Conservation (phyloP, 352 stramenopile genomes). For the Globisporangium megalacanthum region DNA sequence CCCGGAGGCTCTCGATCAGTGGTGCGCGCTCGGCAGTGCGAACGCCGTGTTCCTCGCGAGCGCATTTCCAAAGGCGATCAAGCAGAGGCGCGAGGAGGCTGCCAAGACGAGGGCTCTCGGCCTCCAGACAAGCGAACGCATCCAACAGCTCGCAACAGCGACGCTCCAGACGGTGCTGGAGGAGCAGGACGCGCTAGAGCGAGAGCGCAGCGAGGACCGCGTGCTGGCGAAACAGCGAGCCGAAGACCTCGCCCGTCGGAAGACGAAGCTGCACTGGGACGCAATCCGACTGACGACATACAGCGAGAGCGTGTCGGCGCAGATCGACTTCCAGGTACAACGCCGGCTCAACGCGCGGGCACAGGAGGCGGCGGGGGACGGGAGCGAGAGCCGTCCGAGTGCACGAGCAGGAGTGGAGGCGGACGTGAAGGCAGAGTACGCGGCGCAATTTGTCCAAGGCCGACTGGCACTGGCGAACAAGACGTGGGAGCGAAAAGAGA, state of each 20-base stretch:
- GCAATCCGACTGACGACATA: slow-evolving; percentile 61
- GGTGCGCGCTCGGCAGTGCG: slow-evolving; percentile 30
- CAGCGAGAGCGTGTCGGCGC: slow-evolving; percentile 52
- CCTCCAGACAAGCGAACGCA: slow-evolving; percentile 25
- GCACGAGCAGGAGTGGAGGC: slow-evolving; percentile 10
- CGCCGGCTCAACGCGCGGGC: slow-evolving; percentile 27
- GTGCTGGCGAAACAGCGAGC: slow-evolving; percentile 26
- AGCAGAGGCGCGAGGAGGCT: slow-evolving; percentile 27
- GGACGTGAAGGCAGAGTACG: slow-evolving; percentile 53
- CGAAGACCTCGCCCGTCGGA: slow-evolving; percentile 28
- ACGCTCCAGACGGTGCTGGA: slow-evolving; percentile 31
- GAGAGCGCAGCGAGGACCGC: slow-evolving; percentile 34
- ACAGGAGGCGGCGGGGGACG: slow-evolving; percentile 8
- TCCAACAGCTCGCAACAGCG: slow-evolving; percentile 38
- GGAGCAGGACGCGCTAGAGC: slow-evolving; percentile 21
- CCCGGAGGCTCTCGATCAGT: slow-evolving; percentile 9
- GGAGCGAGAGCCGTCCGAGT: slow-evolving; percentile 3
- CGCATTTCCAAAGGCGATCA: slow-evolving; percentile 31
- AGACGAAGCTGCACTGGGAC: slow-evolving; percentile 42
- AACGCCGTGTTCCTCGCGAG: slow-evolving; percentile 51
- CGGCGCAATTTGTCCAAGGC: slow-evolving; percentile 43
- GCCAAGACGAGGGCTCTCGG: slow-evolving; percentile 26
- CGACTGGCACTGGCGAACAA: slow-evolving; percentile 57
- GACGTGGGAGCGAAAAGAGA: slow-evolving; percentile 65
- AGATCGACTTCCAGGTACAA: slow-evolving; percentile 67